Evolutionary conservation across 768 basidiomycete species (phyloP), one percentile per base, ranked within the genome.

Genomic region (Tricholoma saponaceum): DNA sequence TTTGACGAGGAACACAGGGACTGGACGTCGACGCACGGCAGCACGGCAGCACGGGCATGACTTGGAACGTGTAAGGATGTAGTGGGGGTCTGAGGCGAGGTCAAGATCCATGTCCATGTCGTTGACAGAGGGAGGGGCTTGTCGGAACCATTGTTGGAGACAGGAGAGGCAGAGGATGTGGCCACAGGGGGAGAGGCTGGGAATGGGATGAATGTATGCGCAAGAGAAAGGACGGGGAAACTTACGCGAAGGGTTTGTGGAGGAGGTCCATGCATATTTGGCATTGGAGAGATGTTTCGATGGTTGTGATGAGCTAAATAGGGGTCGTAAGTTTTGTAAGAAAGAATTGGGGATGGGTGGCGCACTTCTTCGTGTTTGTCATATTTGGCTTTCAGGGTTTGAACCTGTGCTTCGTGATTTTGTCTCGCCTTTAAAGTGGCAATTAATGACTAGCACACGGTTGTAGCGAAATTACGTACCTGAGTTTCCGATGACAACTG

Each of bases 261-360:
- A 90, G 72, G 10, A 84, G 68, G 18, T 91, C 89, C 75, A 89
- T 85, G 65, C 89, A 91, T 44, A 91, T 89, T 64, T 90, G 89
- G 64, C 89, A 91, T 63, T 83, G 84, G 16, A 87, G 67, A 30
- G 80, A 79, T 23, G 70, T 66, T 70, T 90, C 87, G 22, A 89
- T 78, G 6, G 73, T 74, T 9, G 78, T 66, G 10, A 89, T 70
- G 33, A 83, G 70, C 86, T 88, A 56, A 16, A 44, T 47, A 25
- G 20, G 18, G 54, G 28, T 30, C n/a, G 46, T 52, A 30, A 16
- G 52, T 25, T 20, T 25, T 43, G 39, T 32, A 13, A 20, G 25
- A 49, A 22, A 37, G 39, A 32, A 26, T 32, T 14, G 13, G 61
- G 22, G 2, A n/a, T n/a, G 25, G 35, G 12, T 13, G 25, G 39